Base-by-base conservation (phyloP, 2,329 filamentous ascomycete species). In the Orbilia javanica region DNA sequence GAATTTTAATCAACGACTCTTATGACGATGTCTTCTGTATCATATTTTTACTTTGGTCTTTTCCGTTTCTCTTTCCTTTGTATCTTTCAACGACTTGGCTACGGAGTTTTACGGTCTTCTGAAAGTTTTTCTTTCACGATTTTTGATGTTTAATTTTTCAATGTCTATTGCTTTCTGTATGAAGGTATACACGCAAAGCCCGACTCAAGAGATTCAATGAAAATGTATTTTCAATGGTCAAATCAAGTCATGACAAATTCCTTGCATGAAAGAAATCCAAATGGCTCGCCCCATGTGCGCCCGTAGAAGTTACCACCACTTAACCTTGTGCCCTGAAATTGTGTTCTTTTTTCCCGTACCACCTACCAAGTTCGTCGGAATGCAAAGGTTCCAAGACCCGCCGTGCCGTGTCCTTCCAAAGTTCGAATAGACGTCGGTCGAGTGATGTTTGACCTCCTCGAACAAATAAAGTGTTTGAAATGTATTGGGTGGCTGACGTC, bases 81-180 rank as follows among this genome's bases (percentile, higher is more conserved):
- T 25, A 50, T 25, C 13, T 66, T 65, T 57, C 36, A 39, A 73
- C 42, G 52, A 20, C 53, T 60, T 46, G 36, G 46, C 55, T 55
- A 50, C 8, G 55, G 55, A 64, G 48, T 65, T 65, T 63, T 65
- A 71, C 31, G 69, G 60, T 20, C 50, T 65, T 36, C 36, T 48
- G 52, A 36, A 36, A 57, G 50, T 53, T 64, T 15, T 55, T 57
- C 25, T 50, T 63, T 63, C 44, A 44, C 25, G 36, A 52, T 60
- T 65, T 64, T 64, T 65, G 34, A 62, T 69, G 36, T 72, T 57
- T 44, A 73, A 60, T 66, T 39, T 31, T 66, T 73, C 60, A 55
- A 66, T 66, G 25, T 73, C 69, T 73, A 60, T 60, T 73, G 60
- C 39, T 70, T 73, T 46, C 36, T 60, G 50, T 66, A 73, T 50